Percentiles rank a stretch among this genome's conserved stretches.
phyloP scores from a whole-genome alignment of 345 rosid species.

The Theobroma cacao region DNA sequence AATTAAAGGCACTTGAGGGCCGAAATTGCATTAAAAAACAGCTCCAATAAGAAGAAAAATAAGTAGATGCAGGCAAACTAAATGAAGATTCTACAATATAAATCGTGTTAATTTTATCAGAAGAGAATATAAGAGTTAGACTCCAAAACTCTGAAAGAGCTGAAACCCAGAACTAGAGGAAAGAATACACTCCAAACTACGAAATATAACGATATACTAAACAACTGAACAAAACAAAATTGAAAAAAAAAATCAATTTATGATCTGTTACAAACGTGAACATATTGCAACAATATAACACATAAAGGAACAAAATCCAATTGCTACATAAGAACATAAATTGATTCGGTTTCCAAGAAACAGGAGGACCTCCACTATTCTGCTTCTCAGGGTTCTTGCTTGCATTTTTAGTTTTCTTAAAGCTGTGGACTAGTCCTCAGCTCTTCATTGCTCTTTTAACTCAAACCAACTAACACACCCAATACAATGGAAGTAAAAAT shows the following conservation, averaged over 20 bases:
- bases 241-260: background rate
- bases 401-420: background rate
- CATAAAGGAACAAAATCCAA: background rate
- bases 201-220: background rate
- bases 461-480: too few species aligned
- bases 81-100: too few species aligned
- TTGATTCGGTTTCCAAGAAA: background rate
- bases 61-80: too few species aligned
- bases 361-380: background rate
- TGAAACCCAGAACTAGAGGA: too few species aligned
- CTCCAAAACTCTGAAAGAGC: too few species aligned
- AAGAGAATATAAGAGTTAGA: too few species aligned
- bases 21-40: too few species aligned
- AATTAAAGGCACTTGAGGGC: too few species aligned
- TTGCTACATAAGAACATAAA: background rate
- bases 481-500: background rate
- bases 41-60: too few species aligned
- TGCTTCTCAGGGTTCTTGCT: background rate
- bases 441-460: background rate
- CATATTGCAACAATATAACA: background rate
- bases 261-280: background rate
- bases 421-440: background rate
- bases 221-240: background rate
- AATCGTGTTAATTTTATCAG: too few species aligned
- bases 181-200: too few species aligned